Conservation (phyloP, 2,329 filamentous ascomycete genomes). For the Chaetomium olivaceum region DNA sequence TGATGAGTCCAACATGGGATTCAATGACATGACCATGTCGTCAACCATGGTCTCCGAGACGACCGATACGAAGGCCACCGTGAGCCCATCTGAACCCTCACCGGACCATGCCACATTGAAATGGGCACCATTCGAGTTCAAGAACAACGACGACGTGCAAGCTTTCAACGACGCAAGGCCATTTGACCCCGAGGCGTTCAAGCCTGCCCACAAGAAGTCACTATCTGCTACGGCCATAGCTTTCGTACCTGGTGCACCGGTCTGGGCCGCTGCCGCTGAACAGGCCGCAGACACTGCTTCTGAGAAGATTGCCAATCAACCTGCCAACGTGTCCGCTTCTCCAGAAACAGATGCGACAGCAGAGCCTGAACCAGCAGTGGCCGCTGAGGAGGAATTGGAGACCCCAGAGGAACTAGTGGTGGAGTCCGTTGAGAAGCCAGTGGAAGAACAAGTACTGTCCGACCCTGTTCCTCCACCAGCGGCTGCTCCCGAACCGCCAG, state of each 20-base stretch:
- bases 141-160: constrained; percentile 48
- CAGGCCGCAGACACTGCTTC: constrained; percentile 30
- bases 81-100: constrained; percentile 55
- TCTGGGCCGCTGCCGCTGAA: constrained; percentile 33
- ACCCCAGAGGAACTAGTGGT: constrained; percentile 21
- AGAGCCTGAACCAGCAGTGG: neutral
- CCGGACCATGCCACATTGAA: constrained; percentile 51
- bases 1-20: constrained; percentile 47
- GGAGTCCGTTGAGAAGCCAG: constrained; percentile 22
- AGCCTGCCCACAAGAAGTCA: constrained; percentile 54
- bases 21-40: constrained; percentile 54
- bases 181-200: constrained; percentile 48
- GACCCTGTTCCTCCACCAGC: constrained; percentile 15
- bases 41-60: constrained; percentile 56
- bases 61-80: constrained; percentile 55
- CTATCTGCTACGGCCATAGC: constrained; percentile 71
- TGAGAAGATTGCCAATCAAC: constrained; percentile 27
- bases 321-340: constrained; percentile 1
- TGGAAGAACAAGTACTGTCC: constrained; percentile 29
- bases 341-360: neutral
- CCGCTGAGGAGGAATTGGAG: constrained; percentile 15
- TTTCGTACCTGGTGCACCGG: constrained; percentile 56
- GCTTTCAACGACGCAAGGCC: constrained; percentile 55
- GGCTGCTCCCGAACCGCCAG: constrained; percentile 23
- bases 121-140: constrained; percentile 64